Conservation (phyloP, 1,139 yeast genomes). For the Yamadazyma conglobata region DNA sequence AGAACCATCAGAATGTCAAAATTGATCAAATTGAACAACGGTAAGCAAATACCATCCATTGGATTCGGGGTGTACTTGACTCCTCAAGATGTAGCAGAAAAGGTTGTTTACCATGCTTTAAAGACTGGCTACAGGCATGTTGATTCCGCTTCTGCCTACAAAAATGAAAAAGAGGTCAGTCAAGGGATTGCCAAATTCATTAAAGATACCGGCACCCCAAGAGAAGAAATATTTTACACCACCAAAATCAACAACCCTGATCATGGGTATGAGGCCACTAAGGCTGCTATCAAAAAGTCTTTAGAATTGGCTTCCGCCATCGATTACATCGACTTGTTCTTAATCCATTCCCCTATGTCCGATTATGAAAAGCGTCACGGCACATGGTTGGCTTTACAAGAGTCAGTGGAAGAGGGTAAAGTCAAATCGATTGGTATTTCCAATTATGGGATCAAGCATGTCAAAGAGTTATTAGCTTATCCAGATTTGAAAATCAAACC, state of each 20-base stretch:
- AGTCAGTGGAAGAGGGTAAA: conserved; percentile 46
- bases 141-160: conserved; percentile 43
- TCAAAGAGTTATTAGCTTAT: conserved; percentile 40
- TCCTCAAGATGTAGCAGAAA: conserved; percentile 22
- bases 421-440: conserved; percentile 73
- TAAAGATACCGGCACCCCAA: conserved; percentile 29
- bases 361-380: conserved; percentile 28
- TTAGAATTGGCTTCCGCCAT: conserved; percentile 59
- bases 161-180: conserved; percentile 48
- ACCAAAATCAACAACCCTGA: conserved; percentile 63
- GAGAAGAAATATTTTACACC: conserved; percentile 37
- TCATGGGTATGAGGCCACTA: conserved; percentile 59
- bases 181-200: conserved; percentile 40
- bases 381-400: conserved; percentile 38
- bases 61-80: conserved; percentile 37
- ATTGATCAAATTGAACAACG: conserved; percentile 30
- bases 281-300: conserved; percentile 50
- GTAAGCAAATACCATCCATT: conserved; percentile 36
- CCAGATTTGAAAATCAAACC: conserved; percentile 45
- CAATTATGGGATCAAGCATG: conserved; percentile 39
- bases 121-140: conserved; percentile 65
- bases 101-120: conserved; percentile 41
- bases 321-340: conserved; percentile 75
- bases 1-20: conserved; percentile 24
- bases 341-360: conserved; percentile 55